Conservation (phyloP, 2,329 filamentous ascomycete species). For the Neofusicoccum parvum region DNA sequence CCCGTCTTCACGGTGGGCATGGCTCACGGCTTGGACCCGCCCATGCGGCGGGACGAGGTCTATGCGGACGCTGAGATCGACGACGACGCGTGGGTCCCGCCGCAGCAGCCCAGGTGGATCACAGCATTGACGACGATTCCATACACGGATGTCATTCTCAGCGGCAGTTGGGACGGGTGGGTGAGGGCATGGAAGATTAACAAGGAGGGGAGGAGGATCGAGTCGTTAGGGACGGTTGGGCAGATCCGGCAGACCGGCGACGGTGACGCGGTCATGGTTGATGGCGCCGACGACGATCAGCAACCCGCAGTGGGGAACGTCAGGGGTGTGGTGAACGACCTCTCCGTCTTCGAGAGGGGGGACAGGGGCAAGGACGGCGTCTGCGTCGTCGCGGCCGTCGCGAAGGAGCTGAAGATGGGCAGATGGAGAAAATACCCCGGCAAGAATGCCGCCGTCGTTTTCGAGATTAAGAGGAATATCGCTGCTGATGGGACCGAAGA, state of each 20-base stretch:
- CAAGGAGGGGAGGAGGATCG: conserved; percentile 61
- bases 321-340: conserved; percentile 82
- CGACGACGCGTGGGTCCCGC: conserved; percentile 44
- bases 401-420: conserved; percentile 82
- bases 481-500: conserved; percentile 23
- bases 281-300: conserved; percentile 22
- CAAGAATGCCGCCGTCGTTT: conserved; percentile 83
- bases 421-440: conserved; percentile 69
- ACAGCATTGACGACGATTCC: conserved; percentile 85
- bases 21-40: conserved; percentile 82
- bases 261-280: conserved; percentile 22
- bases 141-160: conserved; percentile 87
- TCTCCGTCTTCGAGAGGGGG: conserved; percentile 83
- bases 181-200: conserved; percentile 83
- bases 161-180: conserved; percentile 91
- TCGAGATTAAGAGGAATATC: conserved; percentile 67
- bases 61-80: conserved; percentile 70
- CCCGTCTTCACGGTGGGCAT: conserved; percentile 76
- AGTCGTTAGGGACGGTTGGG: conserved; percentile 70
- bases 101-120: conserved; percentile 77
- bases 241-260: conserved; percentile 15
- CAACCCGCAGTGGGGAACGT: conserved; percentile 40
- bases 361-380: conserved; percentile 72
- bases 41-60: conserved; percentile 66
- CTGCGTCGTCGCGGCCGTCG: conserved; percentile 82